Evolutionary conservation across 2,329 filamentous ascomycete species (phyloP), one percentile per base, ranked within the genome.

Genomic region (Macroventuria anomochaeta): DNA sequence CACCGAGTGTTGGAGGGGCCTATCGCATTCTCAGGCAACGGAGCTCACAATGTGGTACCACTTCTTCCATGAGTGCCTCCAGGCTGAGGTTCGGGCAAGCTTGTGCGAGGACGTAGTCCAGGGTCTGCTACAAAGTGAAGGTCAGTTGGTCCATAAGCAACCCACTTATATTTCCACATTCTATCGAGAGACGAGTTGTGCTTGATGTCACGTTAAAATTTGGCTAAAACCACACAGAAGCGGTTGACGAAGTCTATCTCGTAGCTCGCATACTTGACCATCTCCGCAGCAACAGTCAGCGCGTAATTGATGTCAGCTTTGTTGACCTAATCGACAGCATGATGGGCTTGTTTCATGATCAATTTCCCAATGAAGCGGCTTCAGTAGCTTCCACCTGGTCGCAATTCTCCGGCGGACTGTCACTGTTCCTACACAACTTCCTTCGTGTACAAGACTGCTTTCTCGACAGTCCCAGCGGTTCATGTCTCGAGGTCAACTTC

Each of bases 371-470:
- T 6, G 32, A 47, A 7, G 42, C 46, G 10, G 34, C 36, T 23
- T 15, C 23, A 7, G 31, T 23, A 20, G 25, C 36, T 12, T 56
- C 61, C 18, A 34, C 20, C 21, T 74, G 72, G 71, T 68, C 71
- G 11, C 38, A 58, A 2, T 63, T 61, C 13, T 59, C 59, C 7
- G 52, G 59, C 2, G 56, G 72, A 28, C 49, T 75, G 11, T 63
- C 61, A 2, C 52, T 48, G 3, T 65, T 68, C 17, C 42, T 73
- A 1, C 66, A 65, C 55, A 71, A 73, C 36, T 72, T 71, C 32
- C 31, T 73, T n/a, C 61, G 61, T 1, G 65, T 64, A 1, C 69
- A 68, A 15, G 72, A 75, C 33, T 75, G 71, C 46, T 71, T 75
- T 46, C 7, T 55, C 3, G 51, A 68, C 18, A 55, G 48, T 1